phyloP scores from a whole-genome alignment of 306 rosid genomes.

The Lupinus albus region DNA sequence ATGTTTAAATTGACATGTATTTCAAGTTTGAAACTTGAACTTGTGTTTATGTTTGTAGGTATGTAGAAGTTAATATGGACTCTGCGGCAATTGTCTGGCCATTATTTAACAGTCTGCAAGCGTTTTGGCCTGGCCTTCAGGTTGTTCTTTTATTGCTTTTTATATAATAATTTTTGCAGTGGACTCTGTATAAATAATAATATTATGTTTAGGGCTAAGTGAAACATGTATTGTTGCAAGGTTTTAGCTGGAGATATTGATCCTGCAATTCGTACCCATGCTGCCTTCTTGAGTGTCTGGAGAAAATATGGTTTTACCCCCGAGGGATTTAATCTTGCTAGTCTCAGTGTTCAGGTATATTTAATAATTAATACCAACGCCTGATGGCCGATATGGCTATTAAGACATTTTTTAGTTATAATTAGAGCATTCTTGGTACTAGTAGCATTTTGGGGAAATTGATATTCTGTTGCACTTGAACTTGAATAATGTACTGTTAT shows the following conservation, averaged over 20 bases:
- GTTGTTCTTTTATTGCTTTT: constrained; percentile 49
- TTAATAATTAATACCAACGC: constrained; percentile 16
- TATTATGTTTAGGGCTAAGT: constrained; percentile 35
- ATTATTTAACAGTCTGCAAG: constrained; percentile 93
- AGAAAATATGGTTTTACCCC: constrained; percentile 96
- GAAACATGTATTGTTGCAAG: constrained; percentile 54
- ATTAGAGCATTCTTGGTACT: constrained; percentile 25
- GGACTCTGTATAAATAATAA: constrained; percentile 32
- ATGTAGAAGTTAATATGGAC: constrained; percentile 97
- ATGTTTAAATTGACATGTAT: constrained; percentile 27
- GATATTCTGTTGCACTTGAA: constrained; percentile 19
- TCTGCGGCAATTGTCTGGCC: constrained; percentile 98
- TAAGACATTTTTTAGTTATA: constrained; percentile 17
- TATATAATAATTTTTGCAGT: constrained; percentile 25
- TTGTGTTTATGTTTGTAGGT: constrained; percentile 60
- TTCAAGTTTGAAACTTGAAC: constrained; percentile 31
- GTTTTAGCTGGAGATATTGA: constrained; percentile 94
- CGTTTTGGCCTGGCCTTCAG: constrained; percentile 99
- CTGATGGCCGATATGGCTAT: constrained; percentile 31
- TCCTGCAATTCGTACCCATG: constrained; percentile 94
- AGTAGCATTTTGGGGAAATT: constrained; percentile 24
- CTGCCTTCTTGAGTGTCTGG: constrained; percentile 97
- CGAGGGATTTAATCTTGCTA: constrained; percentile 96
- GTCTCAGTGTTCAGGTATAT: constrained; percentile 89
- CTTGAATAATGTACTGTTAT: constrained; percentile 15